phyloP scores from a whole-genome alignment of 441 rosid genomes.

The Brassica balearica region DNA sequence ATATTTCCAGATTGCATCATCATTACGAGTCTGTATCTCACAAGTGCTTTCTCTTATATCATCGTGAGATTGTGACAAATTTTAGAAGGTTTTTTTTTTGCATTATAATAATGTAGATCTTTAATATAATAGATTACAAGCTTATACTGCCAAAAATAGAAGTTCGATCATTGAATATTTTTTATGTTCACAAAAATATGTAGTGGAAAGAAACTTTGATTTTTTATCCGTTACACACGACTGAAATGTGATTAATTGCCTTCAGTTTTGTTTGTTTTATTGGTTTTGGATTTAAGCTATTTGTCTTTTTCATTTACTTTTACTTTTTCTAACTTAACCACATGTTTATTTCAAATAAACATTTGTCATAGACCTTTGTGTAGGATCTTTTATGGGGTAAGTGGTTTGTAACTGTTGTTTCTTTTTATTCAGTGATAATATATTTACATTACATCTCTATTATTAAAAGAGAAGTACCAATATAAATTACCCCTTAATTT shows the following conservation, averaged over 20 bases:
- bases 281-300: background rate
- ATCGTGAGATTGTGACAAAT: background rate
- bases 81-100: background rate
- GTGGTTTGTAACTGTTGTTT: constrained; percentile 19
- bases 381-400: background rate
- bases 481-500: no score
- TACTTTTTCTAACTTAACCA: constrained; percentile 8
- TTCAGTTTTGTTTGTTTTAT: background rate
- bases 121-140: background rate
- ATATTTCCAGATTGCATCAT: no score
- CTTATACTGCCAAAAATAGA: background rate
- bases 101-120: background rate
- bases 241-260: background rate
- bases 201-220: background rate
- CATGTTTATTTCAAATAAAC: constrained; percentile 6
- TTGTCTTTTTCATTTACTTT: background rate
- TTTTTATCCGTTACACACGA: constrained; percentile 11
- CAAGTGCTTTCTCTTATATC: background rate
- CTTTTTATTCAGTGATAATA: constrained; percentile 4
- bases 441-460: background rate
- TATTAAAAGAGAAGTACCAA: no score
- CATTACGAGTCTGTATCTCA: background rate
- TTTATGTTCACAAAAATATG: background rate
- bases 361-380: constrained; percentile 11
- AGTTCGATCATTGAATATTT: background rate